Evolutionary conservation across 768 basidiomycete genomes (phyloP).

Genomic region (Butyriboletus loyo): DNA sequence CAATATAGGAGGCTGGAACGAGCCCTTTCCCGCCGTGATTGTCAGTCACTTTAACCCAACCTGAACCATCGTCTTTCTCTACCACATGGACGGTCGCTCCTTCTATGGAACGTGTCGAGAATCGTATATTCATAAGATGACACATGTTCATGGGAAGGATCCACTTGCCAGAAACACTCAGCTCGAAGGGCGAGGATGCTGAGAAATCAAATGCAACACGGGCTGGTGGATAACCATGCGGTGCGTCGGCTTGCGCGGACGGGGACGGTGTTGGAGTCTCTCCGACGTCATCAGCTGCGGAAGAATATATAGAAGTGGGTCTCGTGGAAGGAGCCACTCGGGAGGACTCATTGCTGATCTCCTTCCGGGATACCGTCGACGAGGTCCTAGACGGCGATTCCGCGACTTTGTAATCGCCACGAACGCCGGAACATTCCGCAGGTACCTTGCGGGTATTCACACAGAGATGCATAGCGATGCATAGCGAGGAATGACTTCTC

Average conservation of each 20-base stretch:
- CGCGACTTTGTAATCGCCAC: constrained; percentile 24
- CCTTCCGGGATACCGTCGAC: constrained; percentile 34
- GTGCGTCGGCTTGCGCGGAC: constrained; percentile 44
- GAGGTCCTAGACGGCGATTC: constrained; percentile 31
- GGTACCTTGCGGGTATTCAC: constrained; percentile 50
- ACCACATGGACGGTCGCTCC: constrained; percentile 61
- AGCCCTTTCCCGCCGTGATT: constrained; percentile 60
- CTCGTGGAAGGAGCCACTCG: constrained; percentile 3
- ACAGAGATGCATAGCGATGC: not conserved
- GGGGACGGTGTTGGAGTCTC: constrained; percentile 52
- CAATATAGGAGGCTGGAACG: constrained; percentile 81
- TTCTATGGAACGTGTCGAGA: constrained; percentile 41
- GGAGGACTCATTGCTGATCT: constrained; percentile 21
- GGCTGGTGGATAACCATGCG: constrained; percentile 44
- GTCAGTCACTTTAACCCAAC: constrained; percentile 78
- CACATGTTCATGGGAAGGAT: constrained; percentile 7
- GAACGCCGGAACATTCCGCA: constrained; percentile 55
- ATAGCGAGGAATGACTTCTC: constrained; percentile 3
- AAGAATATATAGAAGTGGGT: constrained; percentile 5
- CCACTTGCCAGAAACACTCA: constrained; percentile 57
- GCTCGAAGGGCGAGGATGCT: constrained; percentile 74
- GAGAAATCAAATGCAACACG: constrained; percentile 73
- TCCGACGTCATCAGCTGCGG: constrained; percentile 4
- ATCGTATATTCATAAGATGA: constrained; percentile 3
- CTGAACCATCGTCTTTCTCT: constrained; percentile 82